A percentile compares a stretch with the other conserved stretches of the same genome.
These are phyloP conservation scores for Phytophthora lateralis DNA, from an alignment of 352 stramenopile species.

Conservation along the genomic window DNA sequence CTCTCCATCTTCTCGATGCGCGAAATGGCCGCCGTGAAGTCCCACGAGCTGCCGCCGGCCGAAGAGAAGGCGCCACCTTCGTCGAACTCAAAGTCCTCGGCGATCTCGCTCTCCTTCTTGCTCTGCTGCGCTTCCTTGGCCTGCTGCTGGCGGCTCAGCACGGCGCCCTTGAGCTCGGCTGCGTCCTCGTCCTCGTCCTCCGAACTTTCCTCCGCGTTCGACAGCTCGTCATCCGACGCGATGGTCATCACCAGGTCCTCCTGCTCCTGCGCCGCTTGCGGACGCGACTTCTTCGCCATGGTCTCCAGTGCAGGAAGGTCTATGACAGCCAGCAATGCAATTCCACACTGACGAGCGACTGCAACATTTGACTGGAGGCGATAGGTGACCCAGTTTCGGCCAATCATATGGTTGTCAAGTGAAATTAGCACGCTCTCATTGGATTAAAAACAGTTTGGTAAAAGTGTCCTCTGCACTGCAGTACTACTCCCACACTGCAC, in stretches of 20 bases:
- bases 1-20: constrained; percentile 82
- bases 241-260: constrained; percentile 91
- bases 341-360: constrained; percentile 1
- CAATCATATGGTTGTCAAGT: constrained; percentile 16
- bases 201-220: constrained; percentile 73
- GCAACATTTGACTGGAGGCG: constrained; percentile 32
- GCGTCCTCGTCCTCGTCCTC: constrained; percentile 50
- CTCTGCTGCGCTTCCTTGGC: constrained; percentile 38
- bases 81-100: constrained; percentile 89
- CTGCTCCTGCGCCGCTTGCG: constrained; percentile 18
- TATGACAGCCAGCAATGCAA: constrained; percentile 25
- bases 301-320: neutral
- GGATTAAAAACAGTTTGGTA: constrained; percentile 5
- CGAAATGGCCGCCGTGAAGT: constrained; percentile 89
- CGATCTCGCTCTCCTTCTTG: constrained; percentile 66
- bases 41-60: constrained; percentile 74
- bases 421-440: neutral
- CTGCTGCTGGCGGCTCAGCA: constrained; percentile 75
- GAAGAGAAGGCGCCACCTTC: constrained; percentile 59
- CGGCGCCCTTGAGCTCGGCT: constrained; percentile 54
- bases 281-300: constrained; percentile 24
- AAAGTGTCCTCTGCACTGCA: constrained; percentile 2
- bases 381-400: constrained; percentile 6
- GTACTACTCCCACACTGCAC: constrained; percentile 16
- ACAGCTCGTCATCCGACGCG: constrained; percentile 85